Percentiles rank a stretch among this genome's conserved stretches.
phyloP scores from a whole-genome alignment of 768 basidiomycete species.

The Hericium alpestre region DNA sequence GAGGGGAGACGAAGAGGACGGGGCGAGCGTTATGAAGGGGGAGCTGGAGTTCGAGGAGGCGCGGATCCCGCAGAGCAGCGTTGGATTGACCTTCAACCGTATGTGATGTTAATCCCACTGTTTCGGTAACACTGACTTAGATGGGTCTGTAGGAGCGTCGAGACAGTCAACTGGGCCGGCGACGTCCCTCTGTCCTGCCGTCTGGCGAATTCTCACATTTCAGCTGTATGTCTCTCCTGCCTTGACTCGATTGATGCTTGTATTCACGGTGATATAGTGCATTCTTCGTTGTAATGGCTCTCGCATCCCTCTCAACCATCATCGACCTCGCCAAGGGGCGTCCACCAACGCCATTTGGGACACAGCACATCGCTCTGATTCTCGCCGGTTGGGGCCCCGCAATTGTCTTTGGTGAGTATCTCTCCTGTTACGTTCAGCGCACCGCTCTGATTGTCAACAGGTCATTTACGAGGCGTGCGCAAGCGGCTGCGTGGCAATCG shows the following conservation, averaged over 20 bases:
- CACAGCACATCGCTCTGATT: constrained; percentile 54
- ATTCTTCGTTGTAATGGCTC: constrained; percentile 36
- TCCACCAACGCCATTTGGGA: constrained; percentile 45
- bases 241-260: neutral
- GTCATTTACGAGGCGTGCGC: constrained; percentile 22
- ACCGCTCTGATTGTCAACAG: constrained; percentile 15
- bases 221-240: constrained; percentile 33
- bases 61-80: neutral
- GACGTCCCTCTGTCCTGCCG: constrained; percentile 27
- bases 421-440: neutral
- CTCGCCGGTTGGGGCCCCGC: constrained; percentile 51
- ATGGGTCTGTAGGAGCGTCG: neutral
- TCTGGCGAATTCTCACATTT: constrained; percentile 45
- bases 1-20: neutral
- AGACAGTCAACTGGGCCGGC: constrained; percentile 5
- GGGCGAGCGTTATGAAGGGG: constrained; percentile 1
- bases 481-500: constrained; percentile 3
- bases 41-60: constrained; percentile 1
- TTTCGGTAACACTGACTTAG: neutral
- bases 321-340: constrained; percentile 34
- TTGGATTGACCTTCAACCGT: constrained; percentile 5
- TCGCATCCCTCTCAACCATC: constrained; percentile 40
- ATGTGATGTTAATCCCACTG: neutral
- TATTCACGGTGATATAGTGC: constrained; percentile 20
- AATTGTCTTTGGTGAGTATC: constrained; percentile 39